Evolutionary conservation across 2,329 filamentous ascomycete genomes (phyloP), one percentile per base, ranked within the genome.

Genomic region (Fusarium agapanthi): DNA sequence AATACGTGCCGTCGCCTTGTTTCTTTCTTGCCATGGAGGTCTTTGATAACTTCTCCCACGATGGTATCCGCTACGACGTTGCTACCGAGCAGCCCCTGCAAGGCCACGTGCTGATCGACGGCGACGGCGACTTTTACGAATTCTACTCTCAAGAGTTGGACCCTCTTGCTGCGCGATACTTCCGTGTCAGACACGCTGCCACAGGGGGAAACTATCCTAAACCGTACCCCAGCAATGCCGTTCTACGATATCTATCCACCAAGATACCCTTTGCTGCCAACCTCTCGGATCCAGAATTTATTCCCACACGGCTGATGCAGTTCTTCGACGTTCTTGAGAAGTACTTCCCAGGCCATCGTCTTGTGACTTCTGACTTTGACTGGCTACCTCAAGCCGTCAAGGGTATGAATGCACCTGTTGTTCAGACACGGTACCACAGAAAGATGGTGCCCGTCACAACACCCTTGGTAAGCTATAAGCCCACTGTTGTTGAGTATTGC

Each of bases 1-100:
- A 89, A 51, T 93, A 93, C 74, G 93, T 98, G n/a, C 92, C 94
- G 14, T 93, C 92, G 6, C 96, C 95, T 0, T 98, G 96, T 85
- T 99, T 97, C 87, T 98, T 99, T 86, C 89, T 99, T 45, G 96
- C 95, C 48, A 92, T 99, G 83, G 96, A 99, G 83, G 96, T 99
- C 74, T 97, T 98, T 79, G 96, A 99, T 86, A 99, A 99, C 84
- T 98, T 99, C 80, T 91, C 94, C 40, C 97, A 99, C 84, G 96
- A 99, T 84, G 89, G 92, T 66, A 90, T 99, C 70, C 95, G 97
- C 72, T 99, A 98, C 84, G 92, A 98, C 82, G 87, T 92, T 16
- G 83, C 87, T 67, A 97, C 95, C 16, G 93, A 94, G 80, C 86
- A 92, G 74, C 93, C 95, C 1, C 88, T 97, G 61, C 97, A 99